Conservation (phyloP, 176 grass and related monocot genomes). For the Oryza punctata region DNA sequence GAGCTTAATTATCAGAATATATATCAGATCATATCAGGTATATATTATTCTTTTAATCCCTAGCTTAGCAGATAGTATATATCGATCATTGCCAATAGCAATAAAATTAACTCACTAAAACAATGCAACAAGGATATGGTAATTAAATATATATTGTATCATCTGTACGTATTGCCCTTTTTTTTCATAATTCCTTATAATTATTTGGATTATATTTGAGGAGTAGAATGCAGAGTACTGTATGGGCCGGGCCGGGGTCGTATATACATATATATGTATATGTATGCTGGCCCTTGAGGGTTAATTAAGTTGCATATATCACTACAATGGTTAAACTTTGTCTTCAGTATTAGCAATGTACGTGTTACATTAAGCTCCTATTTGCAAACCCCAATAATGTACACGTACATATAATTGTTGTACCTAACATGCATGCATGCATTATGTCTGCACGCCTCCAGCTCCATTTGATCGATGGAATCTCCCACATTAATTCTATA, state of each 20-base stretch:
- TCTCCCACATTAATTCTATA: background rate
- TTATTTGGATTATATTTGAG: background rate
- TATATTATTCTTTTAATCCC: too few relatives aligned
- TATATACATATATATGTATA: too few relatives aligned
- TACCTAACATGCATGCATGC: constrained; percentile 31
- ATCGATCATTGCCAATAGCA: too few relatives aligned
- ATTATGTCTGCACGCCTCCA: background rate
- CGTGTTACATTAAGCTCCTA: background rate
- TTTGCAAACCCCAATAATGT: background rate
- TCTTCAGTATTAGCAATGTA: background rate
- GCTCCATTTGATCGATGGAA: constrained; percentile 13
- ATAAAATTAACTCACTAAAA: too few relatives aligned
- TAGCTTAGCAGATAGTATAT: too few relatives aligned
- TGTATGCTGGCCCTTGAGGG: background rate
- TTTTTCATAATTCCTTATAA: background rate
- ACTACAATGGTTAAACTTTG: background rate
- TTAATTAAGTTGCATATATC: background rate
- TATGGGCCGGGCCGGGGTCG: background rate
- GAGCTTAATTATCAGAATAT: too few relatives aligned
- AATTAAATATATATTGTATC: too few relatives aligned
- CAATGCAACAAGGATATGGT: too few relatives aligned
- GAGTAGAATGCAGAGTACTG: background rate
- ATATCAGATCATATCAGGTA: too few relatives aligned
- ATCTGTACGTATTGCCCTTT: too few relatives aligned
- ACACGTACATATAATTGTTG: constrained; percentile 28